Base-by-base conservation (phyloP, 1,139 yeast genomes). In the Yamadazyma epiphylla region DNA sequence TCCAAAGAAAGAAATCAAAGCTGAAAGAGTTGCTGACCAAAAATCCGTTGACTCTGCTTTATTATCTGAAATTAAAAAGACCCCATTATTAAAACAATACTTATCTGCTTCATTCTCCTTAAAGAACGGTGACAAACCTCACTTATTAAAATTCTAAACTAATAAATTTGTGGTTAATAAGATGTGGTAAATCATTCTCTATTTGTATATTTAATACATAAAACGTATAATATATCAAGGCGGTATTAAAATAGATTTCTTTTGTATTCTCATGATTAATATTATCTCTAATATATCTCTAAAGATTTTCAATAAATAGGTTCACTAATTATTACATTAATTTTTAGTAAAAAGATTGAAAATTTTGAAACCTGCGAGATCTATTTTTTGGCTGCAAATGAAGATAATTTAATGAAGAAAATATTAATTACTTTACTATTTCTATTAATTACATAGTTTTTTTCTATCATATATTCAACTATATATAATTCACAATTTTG, bases 71-170 rank as follows among this genome's bases (percentile, higher is more conserved):
- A 85, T 91, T 77, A 88, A 89, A 82, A 85, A 89, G 81, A 88
- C 96, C 59, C 96, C 97, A 66, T 80, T 89, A 69, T 86, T 91
- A 71, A 86, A 88, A 76, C 95, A 89, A 76, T 91, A 91, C 86
- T 83, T 91, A 70, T 84, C 96, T 56, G 72, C 96, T 60, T 76
- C 95, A 55, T 91, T 91, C 91, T 83, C 96, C 58, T 83, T 94
- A 74, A 89, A 88, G 87, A 81, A 77, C 75, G 98, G 98, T 73
- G 98, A 91, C 80, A 88, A 77, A 74, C 99, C 98, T 63, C 98
- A 91, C 75, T 84, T 86, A 70, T 88, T 91, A 83, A 87, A 86
- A 79, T 91, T 91, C 73, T 91, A 87, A 83, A 35, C 38, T 37
- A 30, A 14, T 14, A 17, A 47, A 49, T 34, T 9, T 12, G 5